Conservation (phyloP, 768 basidiomycete genomes). For the Mycena vulgaris region DNA sequence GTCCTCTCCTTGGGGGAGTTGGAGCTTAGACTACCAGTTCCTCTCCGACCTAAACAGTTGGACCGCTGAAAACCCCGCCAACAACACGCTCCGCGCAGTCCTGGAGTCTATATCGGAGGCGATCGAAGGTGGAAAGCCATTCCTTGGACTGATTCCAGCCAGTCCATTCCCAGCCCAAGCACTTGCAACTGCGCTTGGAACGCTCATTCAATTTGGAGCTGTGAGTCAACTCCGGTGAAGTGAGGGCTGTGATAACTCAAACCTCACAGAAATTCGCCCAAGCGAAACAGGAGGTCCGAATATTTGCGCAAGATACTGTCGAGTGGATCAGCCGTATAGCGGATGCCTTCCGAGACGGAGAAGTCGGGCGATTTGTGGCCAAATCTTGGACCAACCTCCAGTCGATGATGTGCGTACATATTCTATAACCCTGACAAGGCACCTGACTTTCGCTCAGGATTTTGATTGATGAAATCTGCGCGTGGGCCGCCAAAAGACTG, state of each 20-base stretch:
- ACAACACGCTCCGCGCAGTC: not conserved
- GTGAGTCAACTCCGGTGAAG: not conserved
- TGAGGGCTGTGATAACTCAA: not conserved
- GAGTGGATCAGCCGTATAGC: conserved; percentile 1
- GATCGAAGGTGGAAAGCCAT: not conserved
- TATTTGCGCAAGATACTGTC: not conserved
- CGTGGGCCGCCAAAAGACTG: not conserved
- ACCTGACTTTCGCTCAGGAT: not conserved
- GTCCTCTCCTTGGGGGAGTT: not conserved
- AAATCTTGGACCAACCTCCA: not conserved
- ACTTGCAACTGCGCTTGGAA: not conserved
- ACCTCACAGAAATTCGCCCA: not conserved
- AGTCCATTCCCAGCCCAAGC: not conserved
- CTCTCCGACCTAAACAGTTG: not conserved
- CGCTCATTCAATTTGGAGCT: not conserved
- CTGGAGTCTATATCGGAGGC: not conserved
- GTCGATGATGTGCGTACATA: not conserved
- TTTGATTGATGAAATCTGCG: conserved; percentile 11
- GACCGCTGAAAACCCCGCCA: not conserved
- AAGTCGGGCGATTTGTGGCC: not conserved
- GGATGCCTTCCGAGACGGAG: not conserved
- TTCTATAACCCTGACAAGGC: not conserved
- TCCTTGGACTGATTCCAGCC: not conserved
- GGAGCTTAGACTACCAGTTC: not conserved
- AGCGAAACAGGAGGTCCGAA: conserved; percentile 1